Base-by-base conservation (phyloP, 1,284 basidiomycete species). In the Dichomitus squalens region DNA sequence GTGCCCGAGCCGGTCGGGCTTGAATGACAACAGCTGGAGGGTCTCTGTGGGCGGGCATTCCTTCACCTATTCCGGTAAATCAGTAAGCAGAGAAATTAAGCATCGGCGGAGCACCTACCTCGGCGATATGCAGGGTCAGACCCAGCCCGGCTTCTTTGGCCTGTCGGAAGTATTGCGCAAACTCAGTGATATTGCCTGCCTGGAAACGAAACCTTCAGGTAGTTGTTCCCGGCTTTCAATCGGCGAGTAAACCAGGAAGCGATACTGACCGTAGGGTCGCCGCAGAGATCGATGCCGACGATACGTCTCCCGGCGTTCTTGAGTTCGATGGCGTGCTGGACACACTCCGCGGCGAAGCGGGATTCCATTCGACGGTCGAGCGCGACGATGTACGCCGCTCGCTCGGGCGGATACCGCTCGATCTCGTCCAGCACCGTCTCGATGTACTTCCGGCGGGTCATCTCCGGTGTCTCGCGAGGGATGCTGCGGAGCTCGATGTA, bases 221-320 rank as follows among this genome's bases (percentile, higher is more conserved):
- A 18, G 29, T 35, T 27, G 11, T 16, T 38, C 34, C 21, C 20
- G 7, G 12, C 7, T 20, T n/a, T 14, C 18, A 44, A 35, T 48
- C 39, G 48, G 29, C 40, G 6, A 36, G 46, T 18, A 46, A 47
- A 12, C 35, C 14, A 9, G 14, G 29, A n/a, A 18, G 12, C 36
- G 20, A 25, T 8, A 68, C 73, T 38, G 50, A 81, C 79, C 56
- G 70, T 68, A 0, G 91, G 90, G 72, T 92, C 83, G 0, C 92
- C 92, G 64, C 91, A 93, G 0, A 95, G 72, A 72, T 95, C 92
- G 2, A 95, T 71, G 5, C 90, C 92, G 7, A 93, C 88, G 2
- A 94, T 76, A 3, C 86, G 76, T 44, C 84, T 69, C 0, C 88
- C 88, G 35, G 79, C 79, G 1, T 69, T 61, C 58, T 79, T 85